phyloP scores from a whole-genome alignment of 2,329 filamentous ascomycete genomes.

The Venturia pyrina region DNA sequence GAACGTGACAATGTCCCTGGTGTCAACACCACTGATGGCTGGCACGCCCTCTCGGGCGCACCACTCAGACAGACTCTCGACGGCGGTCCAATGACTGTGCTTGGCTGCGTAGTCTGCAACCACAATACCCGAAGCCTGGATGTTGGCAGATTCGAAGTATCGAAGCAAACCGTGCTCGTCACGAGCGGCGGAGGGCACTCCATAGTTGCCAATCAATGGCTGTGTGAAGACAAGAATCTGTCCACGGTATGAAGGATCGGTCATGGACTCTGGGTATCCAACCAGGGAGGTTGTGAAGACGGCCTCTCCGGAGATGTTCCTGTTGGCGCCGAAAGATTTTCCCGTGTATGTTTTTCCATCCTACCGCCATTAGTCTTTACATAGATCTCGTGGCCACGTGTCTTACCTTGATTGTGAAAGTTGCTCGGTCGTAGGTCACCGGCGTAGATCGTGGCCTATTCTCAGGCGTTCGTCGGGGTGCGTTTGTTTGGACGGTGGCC shows the following conservation, averaged over 20 bases:
- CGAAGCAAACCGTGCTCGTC: constrained; percentile 87
- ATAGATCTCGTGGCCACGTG: not conserved
- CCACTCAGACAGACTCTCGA: constrained; percentile 88
- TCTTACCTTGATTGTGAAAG: constrained; percentile 81
- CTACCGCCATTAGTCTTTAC: constrained; percentile 30
- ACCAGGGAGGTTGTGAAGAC: constrained; percentile 98
- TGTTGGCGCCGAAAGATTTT: constrained; percentile 91
- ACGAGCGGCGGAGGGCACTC: constrained; percentile 75
- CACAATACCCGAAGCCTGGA: constrained; percentile 91
- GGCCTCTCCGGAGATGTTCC: constrained; percentile 94
- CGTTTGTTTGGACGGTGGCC: constrained; percentile 60
- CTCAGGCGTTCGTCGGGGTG: constrained; percentile 56
- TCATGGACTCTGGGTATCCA: constrained; percentile 86
- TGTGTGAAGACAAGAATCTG: constrained; percentile 99
- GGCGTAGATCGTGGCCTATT: constrained; percentile 52
- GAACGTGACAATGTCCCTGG: constrained; percentile 89
- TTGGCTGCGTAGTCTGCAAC: constrained; percentile 88
- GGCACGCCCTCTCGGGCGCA: constrained; percentile 93
- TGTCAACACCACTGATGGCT: constrained; percentile 93
- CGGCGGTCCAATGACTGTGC: constrained; percentile 98
- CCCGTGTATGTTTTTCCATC: constrained; percentile 94
- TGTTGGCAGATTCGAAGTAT: constrained; percentile 97
- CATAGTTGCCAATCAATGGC: constrained; percentile 96
- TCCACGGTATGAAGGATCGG: constrained; percentile 60
- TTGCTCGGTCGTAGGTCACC: constrained; percentile 67